phyloP scores from a whole-genome alignment of 2,329 filamentous ascomycete species.

The Cucurbitaria berberidis region DNA sequence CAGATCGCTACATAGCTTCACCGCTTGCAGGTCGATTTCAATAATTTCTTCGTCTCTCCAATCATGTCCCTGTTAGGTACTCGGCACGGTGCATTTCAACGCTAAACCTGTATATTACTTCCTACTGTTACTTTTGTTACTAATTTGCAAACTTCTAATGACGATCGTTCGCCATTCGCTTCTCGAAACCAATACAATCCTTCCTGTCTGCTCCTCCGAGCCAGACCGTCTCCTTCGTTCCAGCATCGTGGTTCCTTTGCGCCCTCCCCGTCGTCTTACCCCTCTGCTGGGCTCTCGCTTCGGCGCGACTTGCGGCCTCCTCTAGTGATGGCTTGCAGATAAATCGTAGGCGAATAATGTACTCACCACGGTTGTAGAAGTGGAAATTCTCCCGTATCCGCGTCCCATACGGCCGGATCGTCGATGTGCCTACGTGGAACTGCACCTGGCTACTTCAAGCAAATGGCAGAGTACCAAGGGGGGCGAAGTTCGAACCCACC shows the following conservation, averaged over 20 bases:
- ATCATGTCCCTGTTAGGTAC: too few relatives aligned
- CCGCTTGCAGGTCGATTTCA: background rate
- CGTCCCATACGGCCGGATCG: background rate
- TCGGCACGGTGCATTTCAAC: too few relatives aligned
- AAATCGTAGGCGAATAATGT: background rate
- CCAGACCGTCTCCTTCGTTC: too few relatives aligned
- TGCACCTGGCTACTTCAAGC: background rate
- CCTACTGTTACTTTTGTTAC: too few relatives aligned
- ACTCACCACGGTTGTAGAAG: background rate
- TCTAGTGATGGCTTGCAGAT: background rate
- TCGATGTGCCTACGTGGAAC: background rate
- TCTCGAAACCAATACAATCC: too few relatives aligned
- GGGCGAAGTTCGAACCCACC: too few relatives aligned
- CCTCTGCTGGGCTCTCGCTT: background rate
- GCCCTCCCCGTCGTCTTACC: background rate
- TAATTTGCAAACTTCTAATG: too few relatives aligned
- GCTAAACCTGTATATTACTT: too few relatives aligned
- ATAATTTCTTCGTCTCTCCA: too few relatives aligned
- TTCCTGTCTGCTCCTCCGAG: too few relatives aligned
- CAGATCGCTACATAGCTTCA: too few relatives aligned
- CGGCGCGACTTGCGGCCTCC: background rate
- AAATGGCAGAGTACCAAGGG: background rate
- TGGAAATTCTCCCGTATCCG: background rate
- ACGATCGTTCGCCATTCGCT: background rate
- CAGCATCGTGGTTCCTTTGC: background rate